phyloP scores from a whole-genome alignment of 495 filamentous ascomycete species.

The Copromyces sp. region DNA sequence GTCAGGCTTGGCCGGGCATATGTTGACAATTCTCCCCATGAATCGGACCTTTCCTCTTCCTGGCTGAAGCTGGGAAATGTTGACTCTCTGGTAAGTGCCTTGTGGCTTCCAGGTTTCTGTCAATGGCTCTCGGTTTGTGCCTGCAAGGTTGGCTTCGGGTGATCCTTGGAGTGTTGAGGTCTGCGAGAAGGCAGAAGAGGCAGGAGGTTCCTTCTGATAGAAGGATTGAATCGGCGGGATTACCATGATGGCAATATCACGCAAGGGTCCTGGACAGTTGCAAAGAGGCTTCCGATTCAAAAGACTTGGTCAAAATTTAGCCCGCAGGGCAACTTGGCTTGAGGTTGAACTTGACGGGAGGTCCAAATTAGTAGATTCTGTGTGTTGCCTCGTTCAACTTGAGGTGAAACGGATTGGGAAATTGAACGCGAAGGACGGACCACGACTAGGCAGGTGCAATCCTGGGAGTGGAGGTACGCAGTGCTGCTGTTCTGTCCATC shows the following conservation, averaged over 20 bases:
- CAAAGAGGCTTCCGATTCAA: background rate
- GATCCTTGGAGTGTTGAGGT: background rate
- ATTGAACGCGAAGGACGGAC: background rate
- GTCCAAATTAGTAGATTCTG: background rate
- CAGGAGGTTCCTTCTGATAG: constrained; percentile 26
- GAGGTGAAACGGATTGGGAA: background rate
- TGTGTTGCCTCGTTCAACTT: background rate
- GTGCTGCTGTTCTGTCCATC: background rate
- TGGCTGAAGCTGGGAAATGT: constrained; percentile 41
- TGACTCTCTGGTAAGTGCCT: constrained; percentile 38
- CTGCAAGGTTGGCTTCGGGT: background rate
- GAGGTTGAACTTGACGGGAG: background rate
- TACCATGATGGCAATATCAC: background rate
- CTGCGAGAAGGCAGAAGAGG: background rate
- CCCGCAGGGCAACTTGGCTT: background rate
- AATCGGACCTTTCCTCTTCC: constrained; percentile 44
- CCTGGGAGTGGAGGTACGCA: background rate
- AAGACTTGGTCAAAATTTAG: background rate
- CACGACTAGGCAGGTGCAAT: background rate
- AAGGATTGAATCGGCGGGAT: constrained; percentile 44
- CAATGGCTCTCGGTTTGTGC: constrained; percentile 4
- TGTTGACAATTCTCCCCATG: constrained; percentile 50
- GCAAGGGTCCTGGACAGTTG: background rate
- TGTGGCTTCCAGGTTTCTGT: constrained; percentile 41
- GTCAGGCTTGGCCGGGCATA: constrained; percentile 34